Evolutionary conservation across 768 basidiomycete species (phyloP).

Genomic region (Agaricus blazei): DNA sequence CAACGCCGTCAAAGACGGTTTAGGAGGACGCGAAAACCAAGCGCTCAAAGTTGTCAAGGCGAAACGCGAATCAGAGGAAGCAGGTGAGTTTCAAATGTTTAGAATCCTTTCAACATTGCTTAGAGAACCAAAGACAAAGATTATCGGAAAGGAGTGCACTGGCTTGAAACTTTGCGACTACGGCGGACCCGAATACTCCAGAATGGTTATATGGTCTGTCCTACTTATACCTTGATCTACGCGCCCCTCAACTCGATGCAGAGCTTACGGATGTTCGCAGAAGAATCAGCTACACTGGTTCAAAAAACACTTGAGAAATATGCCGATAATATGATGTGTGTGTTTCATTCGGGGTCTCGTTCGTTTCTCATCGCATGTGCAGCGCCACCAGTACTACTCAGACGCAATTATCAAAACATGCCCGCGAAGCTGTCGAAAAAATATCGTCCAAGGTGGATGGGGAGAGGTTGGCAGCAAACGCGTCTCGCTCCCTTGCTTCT

Average conservation of each 20-base stretch:
- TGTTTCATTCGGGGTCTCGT: conserved; percentile 1
- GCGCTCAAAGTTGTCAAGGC: conserved; percentile 75
- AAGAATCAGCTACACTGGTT: conserved; percentile 62
- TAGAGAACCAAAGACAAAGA: conserved; percentile 61
- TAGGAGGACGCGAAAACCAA: conserved; percentile 55
- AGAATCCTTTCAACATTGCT: background rate
- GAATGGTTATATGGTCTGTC: conserved; percentile 69
- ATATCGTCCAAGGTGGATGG: conserved; percentile 73
- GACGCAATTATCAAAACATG: conserved; percentile 66
- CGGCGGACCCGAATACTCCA: conserved; percentile 78
- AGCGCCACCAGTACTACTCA: conserved; percentile 79
- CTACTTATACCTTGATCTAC: background rate
- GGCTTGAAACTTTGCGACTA: conserved; percentile 86
- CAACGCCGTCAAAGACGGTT: conserved; percentile 53
- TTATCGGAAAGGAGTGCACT: conserved; percentile 84
- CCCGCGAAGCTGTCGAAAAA: conserved; percentile 52
- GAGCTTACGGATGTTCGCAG: conserved; percentile 79
- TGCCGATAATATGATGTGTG: conserved; percentile 75
- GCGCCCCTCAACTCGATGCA: conserved; percentile 20
- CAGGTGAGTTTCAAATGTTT: conserved; percentile 45
- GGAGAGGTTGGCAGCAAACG: conserved; percentile 45
- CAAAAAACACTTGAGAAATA: conserved; percentile 68
- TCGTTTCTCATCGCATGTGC: background rate
- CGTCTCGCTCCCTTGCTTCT: conserved; percentile 57
- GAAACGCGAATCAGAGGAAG: conserved; percentile 89